These are phyloP conservation scores for Basidiobolus heterosporus DNA, from an alignment of 371 early-diverging fungal genomes.

Conservation along the genomic window DNA sequence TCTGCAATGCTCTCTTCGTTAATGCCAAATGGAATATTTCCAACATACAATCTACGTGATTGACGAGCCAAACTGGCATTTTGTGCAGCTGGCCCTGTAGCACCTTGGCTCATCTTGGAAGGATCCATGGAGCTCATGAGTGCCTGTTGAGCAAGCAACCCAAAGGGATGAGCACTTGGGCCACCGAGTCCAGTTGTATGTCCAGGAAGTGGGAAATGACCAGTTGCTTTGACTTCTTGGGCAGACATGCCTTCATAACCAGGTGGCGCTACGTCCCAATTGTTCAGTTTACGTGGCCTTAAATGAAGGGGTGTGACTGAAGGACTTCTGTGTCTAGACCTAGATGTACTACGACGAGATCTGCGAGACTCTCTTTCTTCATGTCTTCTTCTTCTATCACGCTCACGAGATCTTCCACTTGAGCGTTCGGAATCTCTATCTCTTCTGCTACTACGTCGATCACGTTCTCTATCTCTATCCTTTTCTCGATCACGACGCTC, in stretches of 20 bases:
- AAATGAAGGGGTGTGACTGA: slow-evolving; percentile 61
- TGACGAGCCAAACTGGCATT: slow-evolving; percentile 39
- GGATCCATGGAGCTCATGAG: slow-evolving; percentile 14
- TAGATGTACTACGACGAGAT: slow-evolving; percentile 16
- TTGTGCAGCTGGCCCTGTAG: slow-evolving; percentile 20
- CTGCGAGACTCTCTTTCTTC: slow-evolving; percentile 13
- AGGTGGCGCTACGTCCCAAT: slow-evolving; percentile 87
- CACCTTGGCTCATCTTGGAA: slow-evolving; percentile 15
- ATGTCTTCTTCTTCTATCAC: slow-evolving; percentile 16
- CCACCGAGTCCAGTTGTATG: slow-evolving; percentile 55
- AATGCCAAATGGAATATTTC: slow-evolving; percentile 73
- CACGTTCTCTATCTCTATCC: slow-evolving; percentile 17
- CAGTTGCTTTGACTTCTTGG: slow-evolving; percentile 78
- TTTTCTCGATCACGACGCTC: slow-evolving; percentile 19
- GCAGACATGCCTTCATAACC: slow-evolving; percentile 84
- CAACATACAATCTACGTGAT: slow-evolving; percentile 75
- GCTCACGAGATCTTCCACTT: slow-evolving; percentile 7
- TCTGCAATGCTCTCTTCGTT: slow-evolving; percentile 52
- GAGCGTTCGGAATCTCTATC: slow-evolving; percentile 12
- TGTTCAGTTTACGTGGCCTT: slow-evolving; percentile 56
- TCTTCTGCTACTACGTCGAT: slow-evolving; percentile 15
- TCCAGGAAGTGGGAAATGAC: slow-evolving; percentile 80
- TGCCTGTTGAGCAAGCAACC: slow-evolving; percentile 18
- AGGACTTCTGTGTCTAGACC: slow-evolving; percentile 7
- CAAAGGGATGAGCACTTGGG: slow-evolving; percentile 25